These are phyloP conservation scores for Imleria badia DNA, from an alignment of 768 basidiomycete genomes.

Conservation along the genomic window DNA sequence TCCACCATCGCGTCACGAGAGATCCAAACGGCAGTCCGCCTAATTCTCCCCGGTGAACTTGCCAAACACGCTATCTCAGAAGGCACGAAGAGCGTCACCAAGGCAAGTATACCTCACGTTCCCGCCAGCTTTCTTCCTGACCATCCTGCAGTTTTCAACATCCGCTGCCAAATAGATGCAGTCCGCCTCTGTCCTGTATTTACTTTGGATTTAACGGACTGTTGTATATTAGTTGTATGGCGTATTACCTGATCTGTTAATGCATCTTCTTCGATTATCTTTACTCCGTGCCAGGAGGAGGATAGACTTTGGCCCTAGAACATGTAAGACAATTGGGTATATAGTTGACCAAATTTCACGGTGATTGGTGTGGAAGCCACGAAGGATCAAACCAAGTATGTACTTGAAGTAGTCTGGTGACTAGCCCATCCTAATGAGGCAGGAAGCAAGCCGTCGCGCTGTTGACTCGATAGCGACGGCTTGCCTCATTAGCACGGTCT, in stretches of 20 bases:
- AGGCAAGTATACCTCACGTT: conserved; percentile 32
- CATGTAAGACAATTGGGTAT: too few relatives aligned
- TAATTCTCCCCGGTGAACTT: conserved; percentile 95
- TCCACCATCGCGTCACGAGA: conserved; percentile 98
- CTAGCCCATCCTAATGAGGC: too few relatives aligned
- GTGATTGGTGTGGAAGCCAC: not conserved
- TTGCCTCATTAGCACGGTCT: too few relatives aligned
- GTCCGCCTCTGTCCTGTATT: conserved; percentile 12
- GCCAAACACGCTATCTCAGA: conserved; percentile 99
- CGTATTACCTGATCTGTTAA: conserved; percentile 28
- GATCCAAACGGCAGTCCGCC: conserved; percentile 94
- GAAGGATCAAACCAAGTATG: not conserved
- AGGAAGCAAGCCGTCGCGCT: too few relatives aligned
- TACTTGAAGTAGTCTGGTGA: too few relatives aligned
- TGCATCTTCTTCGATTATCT: conserved; percentile 6
- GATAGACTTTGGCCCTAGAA: too few relatives aligned
- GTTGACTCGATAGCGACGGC: too few relatives aligned
- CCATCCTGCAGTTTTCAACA: conserved; percentile 39
- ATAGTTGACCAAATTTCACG: not conserved
- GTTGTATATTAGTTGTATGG: conserved; percentile 37
- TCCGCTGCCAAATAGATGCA: conserved; percentile 41
- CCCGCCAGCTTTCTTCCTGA: not conserved
- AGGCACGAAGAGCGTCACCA: conserved; percentile 77
- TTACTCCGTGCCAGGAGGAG: too few relatives aligned
- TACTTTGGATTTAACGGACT: conserved; percentile 13